These are phyloP conservation scores for Stropharia rugosoannulata DNA, from an alignment of 768 basidiomycete genomes.

Conservation along the genomic window DNA sequence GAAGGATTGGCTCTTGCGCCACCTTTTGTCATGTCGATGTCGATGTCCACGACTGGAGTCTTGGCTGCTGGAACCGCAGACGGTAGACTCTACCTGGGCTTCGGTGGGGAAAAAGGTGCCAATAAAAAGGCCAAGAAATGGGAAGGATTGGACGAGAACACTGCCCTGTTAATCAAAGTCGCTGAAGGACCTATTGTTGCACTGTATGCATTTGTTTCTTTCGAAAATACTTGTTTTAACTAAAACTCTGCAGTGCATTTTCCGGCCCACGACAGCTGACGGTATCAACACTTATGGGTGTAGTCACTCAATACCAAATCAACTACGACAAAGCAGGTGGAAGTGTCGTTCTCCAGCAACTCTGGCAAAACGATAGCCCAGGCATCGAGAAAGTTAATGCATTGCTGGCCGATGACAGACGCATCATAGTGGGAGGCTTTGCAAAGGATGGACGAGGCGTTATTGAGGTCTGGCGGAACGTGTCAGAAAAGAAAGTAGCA, in stretches of 20 bases:
- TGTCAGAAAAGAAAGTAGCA: background rate
- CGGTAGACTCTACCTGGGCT: conserved; percentile 68
- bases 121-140: conserved; percentile 68
- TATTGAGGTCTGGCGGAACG: conserved; percentile 59
- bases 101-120: conserved; percentile 65
- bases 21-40: conserved; percentile 67
- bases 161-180: conserved; percentile 45
- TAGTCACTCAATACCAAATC: conserved; percentile 48
- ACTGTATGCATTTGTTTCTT: conserved; percentile 43
- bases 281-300: conserved; percentile 63
- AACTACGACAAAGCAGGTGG: conserved; percentile 34
- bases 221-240: background rate
- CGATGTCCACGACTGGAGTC: conserved; percentile 57
- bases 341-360: conserved; percentile 37
- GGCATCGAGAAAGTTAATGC: conserved; percentile 65
- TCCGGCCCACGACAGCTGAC: conserved; percentile 42
- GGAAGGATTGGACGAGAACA: conserved; percentile 60
- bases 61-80: conserved; percentile 76
- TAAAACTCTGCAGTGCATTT: conserved; percentile 43
- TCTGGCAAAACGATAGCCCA: conserved; percentile 45
- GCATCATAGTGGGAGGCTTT: conserved; percentile 64
- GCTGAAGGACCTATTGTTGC: conserved; percentile 77
- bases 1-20: conserved; percentile 64
- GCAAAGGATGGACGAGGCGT: conserved; percentile 54
- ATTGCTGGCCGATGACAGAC: conserved; percentile 44